Conservation (phyloP, 352 stramenopile genomes). For the Globisporangium spinosum region DNA sequence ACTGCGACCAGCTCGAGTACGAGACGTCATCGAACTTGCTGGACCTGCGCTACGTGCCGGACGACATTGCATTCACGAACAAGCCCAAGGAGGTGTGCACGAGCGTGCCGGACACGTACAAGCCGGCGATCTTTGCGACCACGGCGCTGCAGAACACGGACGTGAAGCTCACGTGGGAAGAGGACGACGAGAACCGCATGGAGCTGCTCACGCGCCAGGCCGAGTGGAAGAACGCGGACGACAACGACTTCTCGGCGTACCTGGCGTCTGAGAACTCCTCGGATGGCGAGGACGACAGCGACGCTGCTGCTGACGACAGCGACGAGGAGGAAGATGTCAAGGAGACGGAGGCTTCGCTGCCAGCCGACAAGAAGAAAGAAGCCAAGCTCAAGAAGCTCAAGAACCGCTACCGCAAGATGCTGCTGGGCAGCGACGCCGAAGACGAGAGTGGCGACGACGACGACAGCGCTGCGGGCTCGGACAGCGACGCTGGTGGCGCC, state of each 20-base stretch:
- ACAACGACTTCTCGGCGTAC: conserved; percentile 94
- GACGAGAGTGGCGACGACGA: conserved; percentile 40
- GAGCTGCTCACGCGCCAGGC: conserved; percentile 74
- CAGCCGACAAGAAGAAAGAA: conserved; percentile 47
- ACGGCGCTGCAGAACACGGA: conserved; percentile 90
- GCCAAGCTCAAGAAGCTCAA: conserved; percentile 78
- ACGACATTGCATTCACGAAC: conserved; percentile 87
- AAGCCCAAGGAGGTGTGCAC: conserved; percentile 83
- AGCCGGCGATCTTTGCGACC: conserved; percentile 93
- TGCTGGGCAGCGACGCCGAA: conserved; percentile 70
- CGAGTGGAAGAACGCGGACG: conserved; percentile 84
- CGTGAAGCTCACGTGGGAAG: conserved; percentile 95
- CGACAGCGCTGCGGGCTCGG: conserved; percentile 20
- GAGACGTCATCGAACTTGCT: conserved; percentile 94
- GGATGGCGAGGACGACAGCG: conserved; percentile 44
- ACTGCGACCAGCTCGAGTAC: conserved; percentile 97
- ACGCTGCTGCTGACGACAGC: conserved; percentile 37
- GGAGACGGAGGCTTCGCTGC: conserved; percentile 20
- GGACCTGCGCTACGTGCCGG: conserved; percentile 93
- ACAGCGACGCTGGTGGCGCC: conserved; percentile 15
- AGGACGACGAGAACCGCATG: conserved; percentile 89
- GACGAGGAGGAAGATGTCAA: conserved; percentile 33
- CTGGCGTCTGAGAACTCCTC: conserved; percentile 84
- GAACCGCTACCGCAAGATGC: conserved; percentile 74
- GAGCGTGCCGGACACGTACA: conserved; percentile 91